These are phyloP conservation scores for Gymnopilus junonius DNA, from an alignment of 768 basidiomycete genomes.

Conservation along the genomic window DNA sequence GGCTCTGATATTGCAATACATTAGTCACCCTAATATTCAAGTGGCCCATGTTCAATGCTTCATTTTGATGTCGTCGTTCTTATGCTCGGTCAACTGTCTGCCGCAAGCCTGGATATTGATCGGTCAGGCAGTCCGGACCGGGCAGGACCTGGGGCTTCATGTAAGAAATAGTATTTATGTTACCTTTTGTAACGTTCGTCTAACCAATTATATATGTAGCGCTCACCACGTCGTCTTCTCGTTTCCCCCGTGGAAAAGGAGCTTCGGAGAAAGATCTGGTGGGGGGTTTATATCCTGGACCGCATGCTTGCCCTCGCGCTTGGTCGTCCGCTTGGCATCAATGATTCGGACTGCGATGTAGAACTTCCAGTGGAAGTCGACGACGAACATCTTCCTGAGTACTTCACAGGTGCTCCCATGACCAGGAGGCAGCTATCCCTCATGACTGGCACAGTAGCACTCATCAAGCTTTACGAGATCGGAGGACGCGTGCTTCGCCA, in stretches of 20 bases:
- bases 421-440: constrained; percentile 62
- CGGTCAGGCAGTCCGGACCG: constrained; percentile 88
- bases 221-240: constrained; percentile 76
- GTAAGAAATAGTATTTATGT: constrained; percentile 49
- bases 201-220: constrained; percentile 46
- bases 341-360: constrained; percentile 90
- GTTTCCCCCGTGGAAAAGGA: constrained; percentile 84
- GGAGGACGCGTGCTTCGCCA: constrained; percentile 81
- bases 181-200: constrained; percentile 10
- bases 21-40: constrained; percentile 86
- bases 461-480: constrained; percentile 83
- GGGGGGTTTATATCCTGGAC: constrained; percentile 90
- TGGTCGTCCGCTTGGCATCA: constrained; percentile 86
- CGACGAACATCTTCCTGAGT: constrained; percentile 76
- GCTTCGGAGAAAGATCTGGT: constrained; percentile 91
- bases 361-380: constrained; percentile 85
- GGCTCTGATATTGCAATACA: constrained; percentile 89
- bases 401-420: constrained; percentile 67
- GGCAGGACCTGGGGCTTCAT: constrained; percentile 91
- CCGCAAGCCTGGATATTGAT: constrained; percentile 94
- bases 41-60: constrained; percentile 90
- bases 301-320: constrained; percentile 92
- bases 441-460: constrained; percentile 81
- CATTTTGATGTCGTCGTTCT: constrained; percentile 85
- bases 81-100: constrained; percentile 91